phyloP scores from a whole-genome alignment of 2,329 filamentous ascomycete genomes.

The Colletotrichum sidae region DNA sequence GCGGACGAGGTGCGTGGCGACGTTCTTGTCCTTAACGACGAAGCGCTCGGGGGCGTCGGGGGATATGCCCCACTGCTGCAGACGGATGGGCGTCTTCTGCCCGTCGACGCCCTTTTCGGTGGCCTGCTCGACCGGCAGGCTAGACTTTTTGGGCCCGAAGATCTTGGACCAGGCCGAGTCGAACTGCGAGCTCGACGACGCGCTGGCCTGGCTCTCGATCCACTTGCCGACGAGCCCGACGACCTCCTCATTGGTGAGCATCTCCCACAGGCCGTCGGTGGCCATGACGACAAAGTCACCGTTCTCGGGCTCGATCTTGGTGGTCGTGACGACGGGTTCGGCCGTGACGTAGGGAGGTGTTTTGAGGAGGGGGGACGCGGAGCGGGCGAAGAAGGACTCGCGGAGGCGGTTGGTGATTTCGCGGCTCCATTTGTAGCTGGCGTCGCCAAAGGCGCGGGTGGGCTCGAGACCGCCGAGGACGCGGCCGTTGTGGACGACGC shows the following conservation, averaged over 20 bases:
- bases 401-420: slow-evolving; percentile 88
- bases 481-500: slow-evolving; percentile 89
- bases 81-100: slow-evolving; percentile 87
- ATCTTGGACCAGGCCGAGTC: slow-evolving; percentile 75
- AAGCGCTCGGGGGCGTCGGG: slow-evolving; percentile 83
- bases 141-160: slow-evolving; percentile 63
- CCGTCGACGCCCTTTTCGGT: slow-evolving; percentile 66
- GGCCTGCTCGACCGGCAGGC: slow-evolving; percentile 81
- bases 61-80: slow-evolving; percentile 90
- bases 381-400: slow-evolving; percentile 87
- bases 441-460: slow-evolving; percentile 94
- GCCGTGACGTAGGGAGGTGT: slow-evolving; percentile 98
- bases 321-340: slow-evolving; percentile 93
- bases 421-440: slow-evolving; percentile 94
- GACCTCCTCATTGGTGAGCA: slow-evolving; percentile 98
- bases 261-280: slow-evolving; percentile 98
- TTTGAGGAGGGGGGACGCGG: slow-evolving; percentile 80
- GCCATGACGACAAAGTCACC: slow-evolving; percentile 97
- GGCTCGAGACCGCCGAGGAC: slow-evolving; percentile 94
- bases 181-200: slow-evolving; percentile 71
- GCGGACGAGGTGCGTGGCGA: slow-evolving; percentile 92
- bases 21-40: slow-evolving; percentile 94
- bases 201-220: slow-evolving; percentile 81
- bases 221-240: slow-evolving; percentile 96
- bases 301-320: slow-evolving; percentile 86